A percentile compares a stretch with the other conserved stretches of the same genome.
Conservation (phyloP, 2,329 filamentous ascomycete species). For the Colletotrichum theobromicola region DNA sequence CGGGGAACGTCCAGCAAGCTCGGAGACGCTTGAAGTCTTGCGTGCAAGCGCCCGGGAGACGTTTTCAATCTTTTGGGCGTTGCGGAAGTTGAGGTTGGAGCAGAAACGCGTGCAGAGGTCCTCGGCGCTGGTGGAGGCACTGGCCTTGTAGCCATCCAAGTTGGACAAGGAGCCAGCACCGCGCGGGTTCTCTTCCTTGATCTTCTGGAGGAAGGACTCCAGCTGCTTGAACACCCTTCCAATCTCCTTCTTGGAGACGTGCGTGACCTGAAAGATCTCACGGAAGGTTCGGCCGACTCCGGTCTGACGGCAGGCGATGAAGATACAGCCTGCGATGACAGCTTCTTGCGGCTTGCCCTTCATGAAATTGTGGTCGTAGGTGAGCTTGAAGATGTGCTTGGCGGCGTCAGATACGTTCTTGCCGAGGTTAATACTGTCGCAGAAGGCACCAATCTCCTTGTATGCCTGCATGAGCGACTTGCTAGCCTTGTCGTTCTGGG, state of each 20-base stretch:
- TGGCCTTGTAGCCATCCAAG: slow-evolving; percentile 75
- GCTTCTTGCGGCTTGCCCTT: slow-evolving; percentile 95
- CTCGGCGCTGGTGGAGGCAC: slow-evolving; percentile 77
- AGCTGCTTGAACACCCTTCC: slow-evolving; percentile 93
- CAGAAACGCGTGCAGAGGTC: slow-evolving; percentile 92
- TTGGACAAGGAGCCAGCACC: slow-evolving; percentile 57
- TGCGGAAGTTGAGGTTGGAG: slow-evolving; percentile 77
- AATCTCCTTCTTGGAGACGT: slow-evolving; percentile 96
- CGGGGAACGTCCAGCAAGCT: slow-evolving; percentile 90
- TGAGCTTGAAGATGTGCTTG: slow-evolving; percentile 94
- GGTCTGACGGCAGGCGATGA: slow-evolving; percentile 94
- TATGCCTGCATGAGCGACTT: slow-evolving; percentile 84
- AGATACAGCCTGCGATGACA: slow-evolving; percentile 95
- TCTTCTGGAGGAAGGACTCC: slow-evolving; percentile 83
- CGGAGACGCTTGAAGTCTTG: slow-evolving; percentile 77
- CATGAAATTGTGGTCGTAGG: slow-evolving; percentile 90
- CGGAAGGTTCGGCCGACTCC: slow-evolving; percentile 88
- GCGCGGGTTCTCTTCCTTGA: slow-evolving; percentile 66
- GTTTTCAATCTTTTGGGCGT: slow-evolving; percentile 75
- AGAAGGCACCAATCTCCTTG: slow-evolving; percentile 86
- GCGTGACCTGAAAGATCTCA: slow-evolving; percentile 92
- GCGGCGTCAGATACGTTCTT: slow-evolving; percentile 85
- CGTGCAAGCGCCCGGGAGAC: slow-evolving; percentile 81
- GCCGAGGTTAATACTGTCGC: slow-evolving; percentile 83
- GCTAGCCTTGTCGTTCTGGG: slow-evolving; percentile 80